Evolutionary conservation across 768 basidiomycete genomes (phyloP), one percentile per base, ranked within the genome.

Genomic region (Agaricus subrufescens): DNA sequence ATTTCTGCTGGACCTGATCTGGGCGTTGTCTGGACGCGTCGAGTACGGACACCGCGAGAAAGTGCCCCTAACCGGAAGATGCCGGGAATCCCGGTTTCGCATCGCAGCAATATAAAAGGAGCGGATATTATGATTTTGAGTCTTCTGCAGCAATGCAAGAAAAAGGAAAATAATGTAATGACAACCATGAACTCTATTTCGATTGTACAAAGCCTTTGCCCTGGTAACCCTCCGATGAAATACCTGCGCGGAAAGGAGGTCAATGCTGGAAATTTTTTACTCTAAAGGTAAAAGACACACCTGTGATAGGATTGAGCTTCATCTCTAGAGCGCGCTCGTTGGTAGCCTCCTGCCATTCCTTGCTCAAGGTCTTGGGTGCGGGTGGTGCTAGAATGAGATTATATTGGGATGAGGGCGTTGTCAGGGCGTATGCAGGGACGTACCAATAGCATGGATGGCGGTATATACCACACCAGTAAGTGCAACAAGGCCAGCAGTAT

Each of bases 331-430:
- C 89, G 64, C 85, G 86, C 70, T 90, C 85, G 80, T 90, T 97
- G 56, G 84, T 68, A 12, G 93, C 93, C 74, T 95, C 92, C 74
- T 98, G 85, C 92, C 93, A 97, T 77, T 98, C 96, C 71, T 83
- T 87, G 61, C 81, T 84, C 69, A 97, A 72, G 23, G 94, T 87
- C 76, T 77, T 84, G 52, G 93, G 89, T 57, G 87, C 85, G 40
- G 89, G 77, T 29, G 81, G 72, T 42, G 82, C 93, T 94, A 54
- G 14, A 29, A 27, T 25, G 52, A 40, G 50, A 40, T 19, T 26
- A 19, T 29, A 40, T 30, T 3, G 23, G 11, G 50, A 38, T 12
- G 56, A 38, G 38, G 14, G 7, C 19, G 34, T 14, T 8, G 25
- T 25, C 37, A 15, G n/a, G 40, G 46, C 25, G 25, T 31, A 25